Base-by-base conservation (phyloP, 176 grass and related monocot species). In the Secale cereale region DNA sequence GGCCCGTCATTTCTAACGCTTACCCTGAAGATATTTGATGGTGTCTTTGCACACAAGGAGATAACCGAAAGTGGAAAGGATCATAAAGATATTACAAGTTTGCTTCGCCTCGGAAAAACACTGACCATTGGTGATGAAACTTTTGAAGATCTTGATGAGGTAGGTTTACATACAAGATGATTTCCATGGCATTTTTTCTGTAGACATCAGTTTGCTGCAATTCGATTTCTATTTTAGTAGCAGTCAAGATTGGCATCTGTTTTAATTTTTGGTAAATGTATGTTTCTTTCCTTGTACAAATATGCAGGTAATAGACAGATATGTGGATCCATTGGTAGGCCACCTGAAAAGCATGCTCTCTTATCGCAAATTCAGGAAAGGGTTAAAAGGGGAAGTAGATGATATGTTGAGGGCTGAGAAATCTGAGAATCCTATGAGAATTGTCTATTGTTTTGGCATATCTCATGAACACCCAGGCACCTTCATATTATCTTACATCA, bases 81-180 rank as follows among this genome's bases (percentile, higher is more conserved):
- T 92, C 91, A 90, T 78, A 97, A 91, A 89, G 97, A 99, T 84
- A 97, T 99, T 19, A 92, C 92, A 86, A 99, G 94, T 70, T 89
- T 99, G 79, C 94, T 97, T 92, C 92, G 97, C 52, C 88, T 99
- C 7, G 97, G 97, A 62, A 99, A 97, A 80, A 94, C 91, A 26
- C 25, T 99, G 46, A 92, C 86, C 17, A 99, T 99, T 78, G 92
- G 88, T 66, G 87, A 91, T 76, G 97, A 99, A 72, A 97, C 89
- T 70, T 99, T 97, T 88, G 94, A 99, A 91, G 97, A 99, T 92
- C 97, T 99, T 62, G 94, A 99, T 62, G 97, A 99, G 97, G 97
- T 99, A 73, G 25, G 77, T 89, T 39, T 32, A 63, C 57, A 78
- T 32, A 69, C 57, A 78, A 50, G 78, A 59, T 59, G n/a, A 20